Base-by-base conservation (phyloP, 805 yeast genomes). In the Diddensiella santjacobensis region DNA sequence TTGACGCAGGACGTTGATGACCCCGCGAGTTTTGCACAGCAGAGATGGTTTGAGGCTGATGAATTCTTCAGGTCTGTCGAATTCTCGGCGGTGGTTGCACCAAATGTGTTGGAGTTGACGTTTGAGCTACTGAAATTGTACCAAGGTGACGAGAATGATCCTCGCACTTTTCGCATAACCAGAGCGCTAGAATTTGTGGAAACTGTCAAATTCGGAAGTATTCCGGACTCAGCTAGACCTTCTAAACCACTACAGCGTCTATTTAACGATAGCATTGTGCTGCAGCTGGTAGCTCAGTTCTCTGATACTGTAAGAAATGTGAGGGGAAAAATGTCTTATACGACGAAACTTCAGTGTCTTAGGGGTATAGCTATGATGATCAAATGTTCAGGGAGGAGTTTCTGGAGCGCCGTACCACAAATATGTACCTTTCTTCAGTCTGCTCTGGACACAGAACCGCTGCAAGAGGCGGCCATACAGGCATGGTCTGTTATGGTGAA, bases 351-450 rank as follows among this genome's bases (percentile, higher is more conserved):
- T 1, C 75, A 79, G 31, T 83, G 91, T 1, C 72, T 91, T 2
- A 71, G 79, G 48, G 96, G 96, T 0, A 76, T 91, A 24, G 78
- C 82, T 33, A 78, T 83, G 49, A 66, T 91, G 20, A 78, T 86
- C 4, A 71, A 74, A 38, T 65, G 80, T 1, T 68, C 80, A 1
- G 75, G 75, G 3, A 69, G 73, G 22, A 71, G 81, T 13, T 77
- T 85, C 24, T 75, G 79, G 3, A 77, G 85, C 1, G 87, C 87
- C 0, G 65, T 85, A 30, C 95, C 96, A 0, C 98, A 90, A 61
- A 78, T 91, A 3, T 83, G 87, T 50, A 84, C 95, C 1, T 85
- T 95, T 57, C 68, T 91, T 10, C 96, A 88, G 60, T 81, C 89
- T 1, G 83, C 91, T 0, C 65, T 90, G 19, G 89, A 83, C 35